A percentile compares a stretch with the other conserved stretches of the same genome.
These are phyloP conservation scores for Aaosphaeria arxii DNA, from an alignment of 2,329 filamentous ascomycete species.

Conservation along the genomic window DNA sequence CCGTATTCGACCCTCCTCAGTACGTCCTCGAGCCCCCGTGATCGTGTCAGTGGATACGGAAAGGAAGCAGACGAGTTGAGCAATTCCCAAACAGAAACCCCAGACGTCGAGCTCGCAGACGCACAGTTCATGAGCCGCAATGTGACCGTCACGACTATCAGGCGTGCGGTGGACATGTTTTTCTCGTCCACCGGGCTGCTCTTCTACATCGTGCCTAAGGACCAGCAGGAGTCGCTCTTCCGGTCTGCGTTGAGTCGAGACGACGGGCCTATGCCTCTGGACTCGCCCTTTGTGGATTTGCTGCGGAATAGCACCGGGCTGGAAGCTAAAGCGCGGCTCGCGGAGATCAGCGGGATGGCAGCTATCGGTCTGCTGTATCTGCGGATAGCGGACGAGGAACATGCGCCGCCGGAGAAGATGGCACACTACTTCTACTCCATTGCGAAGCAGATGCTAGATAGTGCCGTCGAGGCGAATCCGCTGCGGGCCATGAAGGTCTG, in stretches of 20 bases:
- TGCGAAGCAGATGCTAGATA: constrained; percentile 12
- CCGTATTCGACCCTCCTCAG: background rate
- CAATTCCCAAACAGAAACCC: no score
- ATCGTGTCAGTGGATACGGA: no score
- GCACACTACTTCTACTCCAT: constrained; percentile 16
- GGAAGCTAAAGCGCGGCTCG: constrained; percentile 3
- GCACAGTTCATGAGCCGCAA: background rate
- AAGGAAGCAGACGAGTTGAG: no score
- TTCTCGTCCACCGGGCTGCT: constrained; percentile 12
- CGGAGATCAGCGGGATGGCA: constrained; percentile 16
- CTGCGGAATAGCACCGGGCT: constrained; percentile 2
- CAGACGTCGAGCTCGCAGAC: background rate
- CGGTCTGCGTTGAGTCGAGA: background rate
- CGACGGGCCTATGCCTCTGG: background rate
- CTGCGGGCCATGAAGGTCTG: constrained; percentile 18
- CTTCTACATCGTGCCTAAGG: constrained; percentile 12
- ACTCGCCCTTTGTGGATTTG: constrained; percentile 6
- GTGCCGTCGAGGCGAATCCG: constrained; percentile 11
- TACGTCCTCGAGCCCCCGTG: background rate
- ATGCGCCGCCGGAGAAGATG: constrained; percentile 6
- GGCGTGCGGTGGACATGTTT: constrained; percentile 10
- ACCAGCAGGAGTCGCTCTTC: constrained; percentile 6
- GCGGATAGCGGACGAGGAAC: constrained; percentile 1
- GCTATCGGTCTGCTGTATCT: constrained; percentile 12
- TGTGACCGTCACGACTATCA: constrained; percentile 2